Evolutionary conservation across 331 rosid species (phyloP).

Genomic region (Pyrus hybrid): DNA sequence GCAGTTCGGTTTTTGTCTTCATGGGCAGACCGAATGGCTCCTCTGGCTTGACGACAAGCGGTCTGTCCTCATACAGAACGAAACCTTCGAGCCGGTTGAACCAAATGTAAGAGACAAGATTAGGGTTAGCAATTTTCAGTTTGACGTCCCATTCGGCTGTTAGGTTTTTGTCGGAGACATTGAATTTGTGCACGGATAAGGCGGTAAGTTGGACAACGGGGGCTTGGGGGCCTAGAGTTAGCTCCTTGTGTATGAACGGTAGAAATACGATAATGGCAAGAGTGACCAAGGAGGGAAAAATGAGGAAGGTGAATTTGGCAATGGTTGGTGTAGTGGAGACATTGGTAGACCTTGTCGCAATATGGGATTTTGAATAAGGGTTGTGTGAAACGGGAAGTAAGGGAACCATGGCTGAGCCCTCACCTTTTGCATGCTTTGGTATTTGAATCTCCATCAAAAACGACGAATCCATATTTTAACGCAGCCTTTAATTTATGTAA

Average conservation of each 20-base stretch:
- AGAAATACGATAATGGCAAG: not conserved
- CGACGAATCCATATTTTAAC: not conserved
- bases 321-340: not conserved
- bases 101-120: not conserved
- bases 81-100: not conserved
- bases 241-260: not conserved
- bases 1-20: not conserved
- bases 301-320: not conserved
- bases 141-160: conserved; percentile 5
- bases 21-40: not conserved
- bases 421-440: not conserved
- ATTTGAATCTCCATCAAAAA: not conserved
- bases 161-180: not conserved
- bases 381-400: conserved; percentile 1
- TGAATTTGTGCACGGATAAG: not conserved
- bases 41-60: not conserved
- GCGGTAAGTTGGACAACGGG: not conserved
- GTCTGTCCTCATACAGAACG: not conserved
- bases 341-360: not conserved
- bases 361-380: not conserved
- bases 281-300: not conserved
- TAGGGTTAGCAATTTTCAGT: not conserved
- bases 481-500: not conserved
- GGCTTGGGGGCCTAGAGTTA: not conserved
- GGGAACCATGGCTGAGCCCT: not conserved